Conservation (phyloP, 169 alveolate species). For the Amoebophrya sp. region DNA sequence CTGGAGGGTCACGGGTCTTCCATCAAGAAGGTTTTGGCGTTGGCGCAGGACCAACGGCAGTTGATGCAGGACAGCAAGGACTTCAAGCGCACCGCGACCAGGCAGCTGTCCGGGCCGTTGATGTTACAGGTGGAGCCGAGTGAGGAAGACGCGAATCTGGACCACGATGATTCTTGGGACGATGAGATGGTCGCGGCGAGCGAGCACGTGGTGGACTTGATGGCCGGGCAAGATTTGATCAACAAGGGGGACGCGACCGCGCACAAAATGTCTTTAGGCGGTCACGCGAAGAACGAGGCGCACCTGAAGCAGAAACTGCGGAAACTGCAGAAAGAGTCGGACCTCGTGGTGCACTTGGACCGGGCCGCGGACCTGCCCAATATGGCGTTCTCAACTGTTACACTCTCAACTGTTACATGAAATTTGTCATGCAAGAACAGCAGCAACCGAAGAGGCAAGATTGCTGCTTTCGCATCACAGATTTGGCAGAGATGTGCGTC, state of each 20-base stretch:
- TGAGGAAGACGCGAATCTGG: background rate
- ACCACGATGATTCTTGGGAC: background rate
- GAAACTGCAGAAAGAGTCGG: background rate
- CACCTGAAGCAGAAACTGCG: too few relatives aligned
- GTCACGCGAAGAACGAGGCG: too few relatives aligned
- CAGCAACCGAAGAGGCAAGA: too few relatives aligned
- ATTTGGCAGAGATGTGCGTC: too few relatives aligned
- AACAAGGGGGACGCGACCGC: too few relatives aligned
- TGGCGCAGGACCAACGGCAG: background rate
- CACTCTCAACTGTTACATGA: too few relatives aligned
- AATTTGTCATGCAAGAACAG: too few relatives aligned
- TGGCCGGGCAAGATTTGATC: too few relatives aligned
- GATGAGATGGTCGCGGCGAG: background rate
- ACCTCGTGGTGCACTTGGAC: background rate
- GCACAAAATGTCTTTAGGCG: too few relatives aligned
- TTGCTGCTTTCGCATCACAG: too few relatives aligned
- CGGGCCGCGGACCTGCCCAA: background rate
- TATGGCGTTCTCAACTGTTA: too few relatives aligned
- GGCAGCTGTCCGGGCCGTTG: background rate
- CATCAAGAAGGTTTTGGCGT: background rate
- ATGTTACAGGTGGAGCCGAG: background rate
- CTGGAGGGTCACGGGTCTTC: background rate
- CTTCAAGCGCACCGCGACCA: background rate
- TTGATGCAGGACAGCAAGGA: background rate
- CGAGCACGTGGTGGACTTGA: background rate